Evolutionary conservation across 2,329 filamentous ascomycete species (phyloP), one percentile per base, ranked within the genome.

Genomic region (Apiospora malaysiana): DNA sequence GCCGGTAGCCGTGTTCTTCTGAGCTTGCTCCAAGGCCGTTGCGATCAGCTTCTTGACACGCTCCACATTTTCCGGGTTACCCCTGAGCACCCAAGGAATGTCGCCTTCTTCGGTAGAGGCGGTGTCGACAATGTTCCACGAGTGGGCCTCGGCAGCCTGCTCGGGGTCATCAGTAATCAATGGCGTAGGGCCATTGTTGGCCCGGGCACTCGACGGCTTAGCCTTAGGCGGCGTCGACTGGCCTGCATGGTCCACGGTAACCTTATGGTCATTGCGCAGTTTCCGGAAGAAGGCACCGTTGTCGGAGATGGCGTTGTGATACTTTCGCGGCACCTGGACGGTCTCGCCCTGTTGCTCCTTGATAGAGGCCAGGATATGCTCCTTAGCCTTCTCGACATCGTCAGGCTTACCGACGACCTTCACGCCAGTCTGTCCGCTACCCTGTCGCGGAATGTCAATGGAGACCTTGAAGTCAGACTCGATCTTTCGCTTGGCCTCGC

Each of bases 251-350:
- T 98, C 95, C 69, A 99, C 93, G 0, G 92, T 96, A 75, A 99
- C 94, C 75, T 93, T 92, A 82, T 93, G 88, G 78, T 98, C 93
- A 81, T 91, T 95, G 74, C 93, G 91, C 56, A 99, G 90, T 77
- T 91, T 92, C 75, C 95, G 93, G 92, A 98, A 98, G 84, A 98
- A 93, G 76, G 94, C 92, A 1, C 95, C 96, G 74, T 95, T 95
- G 80, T 97, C 95, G 69, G 93, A 89, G 75, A 99, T 88, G 72
- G 87, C 84, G 80, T 98, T 94, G 84, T 99, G 96, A 72, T 96
- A 85, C 76, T 91, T 90, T 72, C 91, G 89, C 14, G 96, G 95
- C 10, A 99, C 89, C 76, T 92, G 88, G n/a, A 98, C 83, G 0
- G 93, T 96, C 86, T 96, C 94, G 73, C 94, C 93, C 80, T 96